Conservation (phyloP, 768 basidiomycete species). For the Russula olivacea region DNA sequence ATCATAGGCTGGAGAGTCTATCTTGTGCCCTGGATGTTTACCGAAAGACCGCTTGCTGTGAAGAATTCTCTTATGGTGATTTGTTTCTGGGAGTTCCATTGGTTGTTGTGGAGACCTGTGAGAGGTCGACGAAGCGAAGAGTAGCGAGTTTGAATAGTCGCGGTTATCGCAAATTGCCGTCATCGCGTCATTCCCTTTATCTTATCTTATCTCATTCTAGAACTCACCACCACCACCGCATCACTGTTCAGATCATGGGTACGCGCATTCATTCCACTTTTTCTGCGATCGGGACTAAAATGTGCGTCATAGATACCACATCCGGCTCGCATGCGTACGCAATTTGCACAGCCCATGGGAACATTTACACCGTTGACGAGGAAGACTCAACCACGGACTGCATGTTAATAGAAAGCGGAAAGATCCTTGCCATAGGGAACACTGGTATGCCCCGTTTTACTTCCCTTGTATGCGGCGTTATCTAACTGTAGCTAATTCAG, state of each 20-base stretch:
- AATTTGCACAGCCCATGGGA: constrained; percentile 47
- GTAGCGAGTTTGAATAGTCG: background rate
- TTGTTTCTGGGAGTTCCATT: constrained; percentile 21
- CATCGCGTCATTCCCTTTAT: background rate
- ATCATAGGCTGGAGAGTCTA: constrained; percentile 74
- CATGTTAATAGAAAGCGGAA: constrained; percentile 16
- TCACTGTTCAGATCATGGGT: background rate
- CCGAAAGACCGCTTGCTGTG: constrained; percentile 61
- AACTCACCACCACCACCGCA: background rate
- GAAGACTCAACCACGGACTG: constrained; percentile 8
- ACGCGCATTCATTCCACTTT: background rate
- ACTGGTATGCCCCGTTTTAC: constrained; percentile 22
- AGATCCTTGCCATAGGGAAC: constrained; percentile 10
- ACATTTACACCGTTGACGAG: constrained; percentile 68
- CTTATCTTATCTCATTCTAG: constrained; percentile 14
- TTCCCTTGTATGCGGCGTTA: background rate
- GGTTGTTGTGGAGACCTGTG: background rate
- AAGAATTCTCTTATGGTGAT: constrained; percentile 27
- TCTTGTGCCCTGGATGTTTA: constrained; percentile 48
- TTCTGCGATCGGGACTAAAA: background rate
- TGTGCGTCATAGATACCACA: constrained; percentile 4
- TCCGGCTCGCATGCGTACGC: constrained; percentile 40
- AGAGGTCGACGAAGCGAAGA: background rate
- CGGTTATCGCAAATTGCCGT: constrained; percentile 15
- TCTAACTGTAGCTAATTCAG: constrained; percentile 1